These are phyloP conservation scores for Candida hungchunana DNA, from an alignment of 805 yeast genomes.

Conservation along the genomic window DNA sequence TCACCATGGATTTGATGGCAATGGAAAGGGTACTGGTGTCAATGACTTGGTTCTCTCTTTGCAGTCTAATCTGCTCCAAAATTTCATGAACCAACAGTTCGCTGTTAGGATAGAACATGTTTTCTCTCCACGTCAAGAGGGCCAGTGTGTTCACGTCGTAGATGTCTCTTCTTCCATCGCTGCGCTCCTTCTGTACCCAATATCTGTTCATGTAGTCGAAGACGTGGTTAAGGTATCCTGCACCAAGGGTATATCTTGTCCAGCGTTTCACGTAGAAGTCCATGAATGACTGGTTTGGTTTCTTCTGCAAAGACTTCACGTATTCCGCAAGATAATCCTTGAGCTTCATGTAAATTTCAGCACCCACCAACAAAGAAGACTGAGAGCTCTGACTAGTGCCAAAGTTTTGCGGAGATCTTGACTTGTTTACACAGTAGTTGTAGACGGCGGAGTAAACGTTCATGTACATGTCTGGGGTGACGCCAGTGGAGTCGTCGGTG, in stretches of 20 bases:
- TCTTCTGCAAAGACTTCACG: slow-evolving; percentile 45
- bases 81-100: slow-evolving; percentile 62
- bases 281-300: slow-evolving; percentile 62
- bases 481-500: slow-evolving; percentile 47
- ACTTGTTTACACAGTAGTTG: slow-evolving; percentile 84
- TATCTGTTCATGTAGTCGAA: slow-evolving; percentile 94
- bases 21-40: slow-evolving; percentile 61
- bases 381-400: slow-evolving; percentile 27
- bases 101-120: slow-evolving; percentile 68
- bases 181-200: slow-evolving; percentile 96
- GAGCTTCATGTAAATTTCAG: slow-evolving; percentile 76
- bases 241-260: slow-evolving; percentile 87
- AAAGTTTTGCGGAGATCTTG: slow-evolving; percentile 43
- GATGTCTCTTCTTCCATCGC: slow-evolving; percentile 85
- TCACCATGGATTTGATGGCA: slow-evolving; percentile 83
- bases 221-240: slow-evolving; percentile 86
- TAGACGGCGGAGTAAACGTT: slow-evolving; percentile 88
- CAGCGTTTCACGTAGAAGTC: slow-evolving; percentile 84
- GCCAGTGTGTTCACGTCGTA: slow-evolving; percentile 90
- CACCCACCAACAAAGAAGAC: slow-evolving; percentile 65
- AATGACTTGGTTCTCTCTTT: slow-evolving; percentile 74
- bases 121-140: slow-evolving; percentile 80
- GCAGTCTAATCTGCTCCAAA: slow-evolving; percentile 67
- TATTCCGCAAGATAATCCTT: slow-evolving; percentile 62
- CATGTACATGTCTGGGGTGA: slow-evolving; percentile 75